Percentiles rank a stretch among this genome's conserved stretches.
Evolutionary conservation across 306 rosid genomes (phyloP).

Genomic region (Lupinus albus): DNA sequence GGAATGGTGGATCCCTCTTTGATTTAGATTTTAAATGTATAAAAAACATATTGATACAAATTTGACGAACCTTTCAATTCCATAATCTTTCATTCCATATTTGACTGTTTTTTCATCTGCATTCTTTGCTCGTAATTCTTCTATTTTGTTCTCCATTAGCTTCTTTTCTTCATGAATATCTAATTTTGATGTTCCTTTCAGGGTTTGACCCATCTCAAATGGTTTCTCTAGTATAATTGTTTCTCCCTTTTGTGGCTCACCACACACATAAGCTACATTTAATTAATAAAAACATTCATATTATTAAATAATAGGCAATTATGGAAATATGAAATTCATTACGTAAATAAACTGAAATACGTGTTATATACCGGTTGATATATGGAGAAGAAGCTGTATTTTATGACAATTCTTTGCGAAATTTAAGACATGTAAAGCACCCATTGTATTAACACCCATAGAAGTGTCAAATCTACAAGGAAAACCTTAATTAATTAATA

Average conservation of each 20-base stretch:
- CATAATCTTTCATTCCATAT: conserved; percentile 43
- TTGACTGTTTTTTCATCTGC: conserved; percentile 19
- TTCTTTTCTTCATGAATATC: conserved; percentile 31
- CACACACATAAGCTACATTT: conserved; percentile 53
- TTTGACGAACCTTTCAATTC: conserved; percentile 45
- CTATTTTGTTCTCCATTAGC: conserved; percentile 18
- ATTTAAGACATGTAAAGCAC: conserved; percentile 43
- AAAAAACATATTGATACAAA: too few relatives aligned
- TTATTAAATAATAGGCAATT: not conserved
- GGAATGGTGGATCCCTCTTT: too few relatives aligned
- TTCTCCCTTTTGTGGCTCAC: conserved; percentile 30
- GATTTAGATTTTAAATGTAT: too few relatives aligned
- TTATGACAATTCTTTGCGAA: conserved; percentile 46
- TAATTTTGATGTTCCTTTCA: conserved; percentile 19
- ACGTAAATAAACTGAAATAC: too few relatives aligned
- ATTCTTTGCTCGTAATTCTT: conserved; percentile 26
- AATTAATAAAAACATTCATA: not conserved
- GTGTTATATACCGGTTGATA: conserved; percentile 46
- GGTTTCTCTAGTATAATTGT: conserved; percentile 30
- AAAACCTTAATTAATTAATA: not conserved
- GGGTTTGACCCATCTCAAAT: conserved; percentile 39
- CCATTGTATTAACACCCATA: conserved; percentile 43
- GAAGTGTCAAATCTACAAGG: conserved; percentile 45
- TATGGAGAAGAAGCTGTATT: conserved; percentile 40
- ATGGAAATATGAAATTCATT: not conserved